Percentiles rank a stretch among this genome's conserved stretches.
Evolutionary conservation across 306 rosid species (phyloP).

Genomic region (Prunus campanulata): DNA sequence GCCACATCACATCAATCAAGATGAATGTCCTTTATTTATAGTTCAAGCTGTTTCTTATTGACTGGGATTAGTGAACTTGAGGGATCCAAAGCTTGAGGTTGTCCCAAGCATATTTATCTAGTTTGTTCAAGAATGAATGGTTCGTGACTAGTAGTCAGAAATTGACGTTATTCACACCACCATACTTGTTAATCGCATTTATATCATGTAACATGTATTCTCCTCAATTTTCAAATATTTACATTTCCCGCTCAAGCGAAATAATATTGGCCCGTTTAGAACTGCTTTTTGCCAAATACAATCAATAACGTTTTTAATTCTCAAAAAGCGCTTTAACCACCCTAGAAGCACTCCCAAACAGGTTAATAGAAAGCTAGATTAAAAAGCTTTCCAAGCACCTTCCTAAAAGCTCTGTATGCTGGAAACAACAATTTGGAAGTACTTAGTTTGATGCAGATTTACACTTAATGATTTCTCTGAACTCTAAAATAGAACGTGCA

Average conservation of each 20-base stretch:
- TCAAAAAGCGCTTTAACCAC: too few species aligned
- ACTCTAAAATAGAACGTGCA: neutral
- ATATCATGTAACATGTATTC: too few species aligned
- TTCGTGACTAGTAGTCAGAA: neutral
- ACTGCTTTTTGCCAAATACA: too few species aligned
- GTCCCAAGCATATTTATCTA: neutral
- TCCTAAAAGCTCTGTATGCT: neutral
- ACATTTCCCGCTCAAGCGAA: too few species aligned
- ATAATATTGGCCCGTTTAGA: too few species aligned
- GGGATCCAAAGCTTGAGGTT: neutral
- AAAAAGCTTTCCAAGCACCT: too few species aligned
- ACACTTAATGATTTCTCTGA: neutral
- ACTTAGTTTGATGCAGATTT: neutral
- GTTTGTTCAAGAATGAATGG: neutral
- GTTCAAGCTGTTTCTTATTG: slow-evolving; percentile 10
- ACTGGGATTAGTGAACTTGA: neutral
- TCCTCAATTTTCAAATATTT: too few species aligned
- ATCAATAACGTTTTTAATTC: too few species aligned
- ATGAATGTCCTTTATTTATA: neutral
- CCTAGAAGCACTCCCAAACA: too few species aligned
- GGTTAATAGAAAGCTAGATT: too few species aligned
- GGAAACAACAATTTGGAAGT: neutral
- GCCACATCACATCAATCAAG: neutral
- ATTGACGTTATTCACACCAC: neutral
- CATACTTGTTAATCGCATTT: too few species aligned